These are phyloP conservation scores for Discostella pseudostelligera DNA, from an alignment of 108 stramenopile species.

Conservation along the genomic window DNA sequence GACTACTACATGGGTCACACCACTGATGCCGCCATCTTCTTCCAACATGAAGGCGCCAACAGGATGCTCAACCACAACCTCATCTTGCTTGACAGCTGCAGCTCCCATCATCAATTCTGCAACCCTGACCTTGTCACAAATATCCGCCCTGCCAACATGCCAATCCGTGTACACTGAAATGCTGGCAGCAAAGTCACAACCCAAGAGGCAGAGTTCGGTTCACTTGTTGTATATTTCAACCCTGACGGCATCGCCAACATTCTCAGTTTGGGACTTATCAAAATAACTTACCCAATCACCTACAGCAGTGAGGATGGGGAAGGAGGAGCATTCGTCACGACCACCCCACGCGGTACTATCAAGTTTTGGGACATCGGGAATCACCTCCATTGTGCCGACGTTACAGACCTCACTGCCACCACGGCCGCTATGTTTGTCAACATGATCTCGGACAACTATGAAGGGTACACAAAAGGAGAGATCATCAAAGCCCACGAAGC, in stretches of 20 bases:
- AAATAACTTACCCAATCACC: too few species aligned
- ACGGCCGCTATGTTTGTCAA: neutral
- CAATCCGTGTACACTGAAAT: conserved; percentile 17
- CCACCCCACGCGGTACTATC: neutral
- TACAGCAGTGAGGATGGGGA: too few species aligned
- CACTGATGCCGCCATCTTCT: too few species aligned
- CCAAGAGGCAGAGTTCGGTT: conserved; percentile 17
- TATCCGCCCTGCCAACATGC: conserved; percentile 3
- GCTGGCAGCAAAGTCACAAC: conserved; percentile 4
- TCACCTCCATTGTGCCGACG: neutral
- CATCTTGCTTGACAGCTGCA: conserved; percentile 44
- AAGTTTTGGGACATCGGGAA: neutral
- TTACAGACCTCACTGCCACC: neutral
- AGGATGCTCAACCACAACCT: too few species aligned
- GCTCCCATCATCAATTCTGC: conserved; percentile 34
- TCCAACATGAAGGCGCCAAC: too few species aligned
- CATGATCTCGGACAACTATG: neutral
- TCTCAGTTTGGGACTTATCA: conserved; percentile 18
- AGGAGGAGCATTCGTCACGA: neutral
- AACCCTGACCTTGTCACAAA: conserved; percentile 18
- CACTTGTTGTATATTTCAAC: conserved; percentile 36
- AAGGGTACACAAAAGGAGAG: conserved; percentile 12
- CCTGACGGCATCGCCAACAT: conserved; percentile 44
- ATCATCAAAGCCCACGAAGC: conserved; percentile 6
- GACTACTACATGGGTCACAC: too few species aligned